Conservation (phyloP, 2,329 filamentous ascomycete species). For the Geoglossum cookeanum region DNA sequence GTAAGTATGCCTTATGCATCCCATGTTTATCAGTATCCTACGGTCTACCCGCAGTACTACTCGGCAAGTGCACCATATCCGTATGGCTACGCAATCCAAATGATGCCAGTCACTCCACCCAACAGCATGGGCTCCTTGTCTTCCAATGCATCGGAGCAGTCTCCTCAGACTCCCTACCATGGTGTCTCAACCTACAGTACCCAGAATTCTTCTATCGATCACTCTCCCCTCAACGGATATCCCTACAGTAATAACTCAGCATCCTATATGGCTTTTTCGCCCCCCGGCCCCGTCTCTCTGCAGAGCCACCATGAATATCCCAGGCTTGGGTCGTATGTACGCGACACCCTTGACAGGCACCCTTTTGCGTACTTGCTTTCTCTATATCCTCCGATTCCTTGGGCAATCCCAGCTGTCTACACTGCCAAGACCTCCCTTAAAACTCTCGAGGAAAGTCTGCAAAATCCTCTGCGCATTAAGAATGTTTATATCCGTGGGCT, state of each 20-base stretch:
- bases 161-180: neutral
- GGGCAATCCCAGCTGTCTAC: slow-evolving; percentile 75
- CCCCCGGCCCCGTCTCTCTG: neutral
- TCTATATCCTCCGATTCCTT: slow-evolving; percentile 66
- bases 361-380: neutral
- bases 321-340: neutral
- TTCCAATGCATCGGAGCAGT: neutral
- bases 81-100: neutral
- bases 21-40: slow-evolving; percentile 1
- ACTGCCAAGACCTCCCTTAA: slow-evolving; percentile 66
- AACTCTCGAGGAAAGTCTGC: slow-evolving; percentile 80
- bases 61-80: neutral
- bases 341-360: neutral
- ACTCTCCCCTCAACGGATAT: neutral
- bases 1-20: neutral
- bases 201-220: neutral
- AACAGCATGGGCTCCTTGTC: neutral
- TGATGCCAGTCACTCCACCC: slow-evolving; percentile 1
- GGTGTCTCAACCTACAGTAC: neutral
- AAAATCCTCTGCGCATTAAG: slow-evolving; percentile 86
- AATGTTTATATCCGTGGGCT: slow-evolving; percentile 98
- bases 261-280: neutral
- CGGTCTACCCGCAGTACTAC: slow-evolving; percentile 1
- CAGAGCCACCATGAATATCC: neutral
- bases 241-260: neutral